Percentiles rank a stretch among this genome's conserved stretches.
phyloP scores from a whole-genome alignment of 1,284 basidiomycete genomes.

The Irpex lacteus region DNA sequence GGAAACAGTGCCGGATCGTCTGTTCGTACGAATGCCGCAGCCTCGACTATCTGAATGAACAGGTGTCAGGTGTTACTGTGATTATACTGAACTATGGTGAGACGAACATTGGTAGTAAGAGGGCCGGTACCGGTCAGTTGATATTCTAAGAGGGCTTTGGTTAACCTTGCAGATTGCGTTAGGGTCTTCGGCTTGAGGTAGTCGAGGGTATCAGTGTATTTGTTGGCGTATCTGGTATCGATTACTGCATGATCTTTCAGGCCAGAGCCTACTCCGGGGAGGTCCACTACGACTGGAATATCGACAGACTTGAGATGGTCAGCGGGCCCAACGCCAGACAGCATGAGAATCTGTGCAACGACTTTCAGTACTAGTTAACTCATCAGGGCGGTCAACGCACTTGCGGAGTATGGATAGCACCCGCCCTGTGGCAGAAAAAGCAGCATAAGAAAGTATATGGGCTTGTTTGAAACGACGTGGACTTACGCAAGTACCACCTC shows the following conservation, averaged over 20 bases:
- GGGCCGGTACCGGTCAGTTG: conserved; percentile 42
- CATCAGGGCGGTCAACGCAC: conserved; percentile 26
- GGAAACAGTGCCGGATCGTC: conserved; percentile 53
- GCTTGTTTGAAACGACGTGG: conserved; percentile 1
- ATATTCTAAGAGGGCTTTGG: conserved; percentile 41
- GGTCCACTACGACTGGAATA: conserved; percentile 44
- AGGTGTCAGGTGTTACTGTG: background rate
- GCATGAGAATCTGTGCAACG: conserved; percentile 55
- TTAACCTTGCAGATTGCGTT: conserved; percentile 31
- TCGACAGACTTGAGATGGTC: conserved; percentile 45
- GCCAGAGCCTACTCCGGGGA: conserved; percentile 38
- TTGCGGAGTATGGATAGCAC: conserved; percentile 62
- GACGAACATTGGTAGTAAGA: conserved; percentile 52
- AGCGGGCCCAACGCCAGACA: conserved; percentile 66
- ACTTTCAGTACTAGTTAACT: too few species aligned
- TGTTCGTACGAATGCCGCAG: conserved; percentile 54
- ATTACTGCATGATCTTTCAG: conserved; percentile 59
- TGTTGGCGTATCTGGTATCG: conserved; percentile 49
- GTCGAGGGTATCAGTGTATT: conserved; percentile 38
- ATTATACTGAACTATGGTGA: too few species aligned
- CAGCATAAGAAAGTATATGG: background rate
- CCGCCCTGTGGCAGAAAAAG: conserved; percentile 41
- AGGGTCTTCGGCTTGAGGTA: conserved; percentile 38
- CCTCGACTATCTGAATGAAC: conserved; percentile 48
- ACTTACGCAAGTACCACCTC: conserved; percentile 65